phyloP scores from a whole-genome alignment of 1,284 basidiomycete species.

The Cystobasidiaceae sp. region DNA sequence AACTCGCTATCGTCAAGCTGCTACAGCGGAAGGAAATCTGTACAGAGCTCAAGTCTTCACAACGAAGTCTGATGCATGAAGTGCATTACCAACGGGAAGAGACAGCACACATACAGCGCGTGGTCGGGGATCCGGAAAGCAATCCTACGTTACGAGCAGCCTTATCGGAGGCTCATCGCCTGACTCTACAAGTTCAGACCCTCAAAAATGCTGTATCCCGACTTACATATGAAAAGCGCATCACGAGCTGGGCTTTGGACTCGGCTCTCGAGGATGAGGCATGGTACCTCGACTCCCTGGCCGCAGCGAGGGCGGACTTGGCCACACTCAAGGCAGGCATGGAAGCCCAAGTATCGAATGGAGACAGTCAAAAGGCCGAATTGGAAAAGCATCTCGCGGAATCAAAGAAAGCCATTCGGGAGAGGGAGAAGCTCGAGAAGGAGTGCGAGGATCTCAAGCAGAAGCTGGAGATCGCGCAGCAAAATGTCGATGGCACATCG shows the following conservation, averaged over 20 bases:
- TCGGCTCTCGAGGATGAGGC: neutral
- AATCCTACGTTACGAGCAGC: neutral
- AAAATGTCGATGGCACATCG: neutral
- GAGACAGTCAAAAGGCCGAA: neutral
- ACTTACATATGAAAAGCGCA: neutral
- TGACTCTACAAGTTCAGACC: neutral
- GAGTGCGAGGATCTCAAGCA: neutral
- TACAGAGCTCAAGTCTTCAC: neutral
- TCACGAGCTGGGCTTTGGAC: neutral
- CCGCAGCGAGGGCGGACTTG: neutral
- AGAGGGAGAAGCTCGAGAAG: slow-evolving; percentile 1
- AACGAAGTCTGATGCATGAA: slow-evolving; percentile 8
- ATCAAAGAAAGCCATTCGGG: neutral
- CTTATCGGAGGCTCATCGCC: neutral
- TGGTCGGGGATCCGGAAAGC: neutral
- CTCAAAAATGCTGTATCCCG: neutral
- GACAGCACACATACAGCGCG: neutral
- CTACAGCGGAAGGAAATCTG: neutral
- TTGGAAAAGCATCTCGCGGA: neutral
- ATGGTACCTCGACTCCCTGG: neutral
- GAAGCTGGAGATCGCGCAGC: neutral
- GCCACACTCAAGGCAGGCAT: neutral
- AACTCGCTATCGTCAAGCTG: neutral
- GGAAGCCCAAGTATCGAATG: neutral
- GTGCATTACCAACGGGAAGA: slow-evolving; percentile 6